Conservation (phyloP, 2,329 filamentous ascomycete species). For the Endoconidiophora laricicola region DNA sequence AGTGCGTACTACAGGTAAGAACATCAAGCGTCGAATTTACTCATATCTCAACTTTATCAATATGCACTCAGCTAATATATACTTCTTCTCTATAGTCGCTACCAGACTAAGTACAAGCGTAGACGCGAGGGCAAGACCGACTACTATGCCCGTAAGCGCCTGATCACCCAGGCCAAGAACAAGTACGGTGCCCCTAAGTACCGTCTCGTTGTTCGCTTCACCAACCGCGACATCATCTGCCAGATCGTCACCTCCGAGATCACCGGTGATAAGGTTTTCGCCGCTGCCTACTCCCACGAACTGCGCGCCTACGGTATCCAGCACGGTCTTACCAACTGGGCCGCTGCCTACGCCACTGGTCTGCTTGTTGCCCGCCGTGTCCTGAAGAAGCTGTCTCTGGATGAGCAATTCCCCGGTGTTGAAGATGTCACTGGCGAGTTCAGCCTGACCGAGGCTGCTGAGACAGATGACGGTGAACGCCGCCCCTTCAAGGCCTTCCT, state of each 20-base stretch:
- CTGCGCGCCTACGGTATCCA: conserved; percentile 92
- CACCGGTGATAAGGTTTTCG: conserved; percentile 92
- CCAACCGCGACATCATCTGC: conserved; percentile 97
- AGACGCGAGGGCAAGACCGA: conserved; percentile 95
- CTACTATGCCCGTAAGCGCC: conserved; percentile 98
- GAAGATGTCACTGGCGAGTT: conserved; percentile 96
- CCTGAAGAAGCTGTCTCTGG: conserved; percentile 90
- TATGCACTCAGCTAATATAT: conserved; percentile 17
- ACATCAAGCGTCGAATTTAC: neutral
- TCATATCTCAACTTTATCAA: neutral
- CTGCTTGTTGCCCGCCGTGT: conserved; percentile 93
- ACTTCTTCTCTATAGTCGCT: conserved; percentile 48
- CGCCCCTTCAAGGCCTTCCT: conserved; percentile 99
- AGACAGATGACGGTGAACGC: conserved; percentile 80
- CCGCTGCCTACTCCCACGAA: conserved; percentile 88
- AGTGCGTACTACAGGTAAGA: conserved; percentile 95
- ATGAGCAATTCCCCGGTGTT: conserved; percentile 84
- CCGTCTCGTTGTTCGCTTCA: conserved; percentile 97
- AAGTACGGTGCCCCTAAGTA: conserved; percentile 99
- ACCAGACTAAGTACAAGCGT: conserved; percentile 99
- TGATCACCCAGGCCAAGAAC: conserved; percentile 99
- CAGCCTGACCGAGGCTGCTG: conserved; percentile 83
- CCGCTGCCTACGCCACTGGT: conserved; percentile 90
- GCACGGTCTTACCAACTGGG: conserved; percentile 99
- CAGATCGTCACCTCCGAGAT: conserved; percentile 97